A percentile compares a stretch with the other conserved stretches of the same genome.
Evolutionary conservation across 768 basidiomycete species (phyloP).

Genomic region (Mrakia gelida): DNA sequence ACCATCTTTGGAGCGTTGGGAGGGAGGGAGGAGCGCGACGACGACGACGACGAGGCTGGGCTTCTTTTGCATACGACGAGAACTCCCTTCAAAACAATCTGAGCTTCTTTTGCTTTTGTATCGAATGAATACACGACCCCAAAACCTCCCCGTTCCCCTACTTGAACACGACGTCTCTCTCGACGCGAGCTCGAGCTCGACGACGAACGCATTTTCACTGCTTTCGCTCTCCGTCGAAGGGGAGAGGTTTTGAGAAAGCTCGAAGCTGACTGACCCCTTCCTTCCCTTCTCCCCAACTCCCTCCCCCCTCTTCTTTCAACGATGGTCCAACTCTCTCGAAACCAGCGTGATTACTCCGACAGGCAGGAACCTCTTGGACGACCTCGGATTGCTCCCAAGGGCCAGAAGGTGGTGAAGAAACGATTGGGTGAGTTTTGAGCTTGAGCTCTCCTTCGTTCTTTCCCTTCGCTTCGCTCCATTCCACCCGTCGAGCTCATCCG

Average conservation of each 20-base stretch:
- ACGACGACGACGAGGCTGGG: too few relatives aligned
- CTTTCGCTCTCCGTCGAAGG: neutral
- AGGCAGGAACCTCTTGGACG: conserved; percentile 23
- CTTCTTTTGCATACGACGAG: too few relatives aligned
- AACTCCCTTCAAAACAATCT: too few relatives aligned
- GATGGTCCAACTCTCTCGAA: conserved; percentile 14
- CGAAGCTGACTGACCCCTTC: neutral
- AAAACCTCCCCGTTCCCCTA: too few relatives aligned
- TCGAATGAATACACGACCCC: too few relatives aligned
- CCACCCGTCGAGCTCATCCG: too few relatives aligned
- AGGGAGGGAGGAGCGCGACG: too few relatives aligned
- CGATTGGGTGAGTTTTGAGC: conserved; percentile 15
- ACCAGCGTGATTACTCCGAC: conserved; percentile 19
- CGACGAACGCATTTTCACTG: too few relatives aligned
- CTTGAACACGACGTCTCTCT: too few relatives aligned
- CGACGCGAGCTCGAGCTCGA: too few relatives aligned
- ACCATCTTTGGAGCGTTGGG: too few relatives aligned
- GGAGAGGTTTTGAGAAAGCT: neutral
- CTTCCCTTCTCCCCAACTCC: neutral
- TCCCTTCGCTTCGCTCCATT: neutral
- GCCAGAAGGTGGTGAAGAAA: conserved; percentile 19
- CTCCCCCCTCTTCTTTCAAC: neutral
- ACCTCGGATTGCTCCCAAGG: neutral
- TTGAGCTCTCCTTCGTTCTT: neutral
- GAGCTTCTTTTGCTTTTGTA: too few relatives aligned